Evolutionary conservation across 1,139 yeast species (phyloP).

Genomic region (Yamadazyma spencermartinsiae): DNA sequence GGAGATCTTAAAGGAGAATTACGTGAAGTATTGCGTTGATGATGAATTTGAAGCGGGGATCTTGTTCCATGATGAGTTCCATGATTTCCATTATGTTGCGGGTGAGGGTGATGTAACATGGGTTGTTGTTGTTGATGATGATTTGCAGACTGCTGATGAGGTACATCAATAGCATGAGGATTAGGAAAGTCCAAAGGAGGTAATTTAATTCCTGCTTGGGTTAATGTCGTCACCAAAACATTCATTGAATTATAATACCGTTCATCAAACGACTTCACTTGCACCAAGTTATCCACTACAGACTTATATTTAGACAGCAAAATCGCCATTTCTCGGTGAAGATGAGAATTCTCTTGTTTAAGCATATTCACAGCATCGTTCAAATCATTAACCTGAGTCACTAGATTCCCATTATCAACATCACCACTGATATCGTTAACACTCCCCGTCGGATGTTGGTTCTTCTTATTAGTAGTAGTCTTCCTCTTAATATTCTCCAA

Average conservation of each 20-base stretch:
- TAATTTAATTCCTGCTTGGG: slow-evolving; percentile 63
- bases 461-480: slow-evolving; percentile 61
- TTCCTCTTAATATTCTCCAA: slow-evolving; percentile 80
- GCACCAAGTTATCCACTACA: slow-evolving; percentile 58
- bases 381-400: slow-evolving; percentile 22
- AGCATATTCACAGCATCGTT: slow-evolving; percentile 47
- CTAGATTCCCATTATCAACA: too few species aligned
- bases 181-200: slow-evolving; percentile 62
- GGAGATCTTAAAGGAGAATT: slow-evolving; percentile 2
- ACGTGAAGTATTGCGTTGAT: neutral
- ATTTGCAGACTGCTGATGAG: slow-evolving; percentile 2
- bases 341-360: slow-evolving; percentile 39
- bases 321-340: slow-evolving; percentile 45
- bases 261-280: slow-evolving; percentile 57
- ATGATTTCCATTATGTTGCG: neutral
- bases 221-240: slow-evolving; percentile 47
- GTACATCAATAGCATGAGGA: slow-evolving; percentile 20
- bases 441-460: slow-evolving; percentile 8
- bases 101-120: neutral
- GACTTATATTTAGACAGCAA: slow-evolving; percentile 62
- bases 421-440: slow-evolving; percentile 4
- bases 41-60: slow-evolving; percentile 1
- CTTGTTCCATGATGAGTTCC: neutral
- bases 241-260: slow-evolving; percentile 54
- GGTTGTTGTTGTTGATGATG: neutral